Evolutionary conservation across 495 filamentous ascomycete species (phyloP).

Genomic region (Talaromyces liani): DNA sequence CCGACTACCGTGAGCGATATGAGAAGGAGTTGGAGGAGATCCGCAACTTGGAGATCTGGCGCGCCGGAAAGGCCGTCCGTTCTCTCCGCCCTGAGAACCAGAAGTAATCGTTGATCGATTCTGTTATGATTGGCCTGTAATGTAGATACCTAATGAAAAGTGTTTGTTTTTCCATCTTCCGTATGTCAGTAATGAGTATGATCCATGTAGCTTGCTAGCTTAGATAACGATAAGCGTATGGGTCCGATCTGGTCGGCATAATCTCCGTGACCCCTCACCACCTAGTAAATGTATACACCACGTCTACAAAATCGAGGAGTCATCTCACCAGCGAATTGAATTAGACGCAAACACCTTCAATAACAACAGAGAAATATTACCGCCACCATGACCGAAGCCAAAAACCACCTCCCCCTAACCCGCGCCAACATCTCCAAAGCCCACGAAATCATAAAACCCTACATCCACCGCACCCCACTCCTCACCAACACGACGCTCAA

Average conservation of each 20-base stretch:
- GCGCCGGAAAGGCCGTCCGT: constrained; percentile 93
- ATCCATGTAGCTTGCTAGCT: background rate
- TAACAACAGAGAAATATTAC: background rate
- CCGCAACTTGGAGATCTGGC: constrained; percentile 95
- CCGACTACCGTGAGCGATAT: constrained; percentile 92
- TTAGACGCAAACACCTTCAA: background rate
- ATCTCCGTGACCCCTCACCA: background rate
- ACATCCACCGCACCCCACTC: constrained; percentile 80
- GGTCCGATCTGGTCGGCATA: background rate
- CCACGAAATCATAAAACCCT: constrained; percentile 59
- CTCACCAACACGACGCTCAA: constrained; percentile 70
- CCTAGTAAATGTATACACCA: too few species aligned
- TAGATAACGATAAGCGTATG: background rate
- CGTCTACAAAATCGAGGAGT: background rate
- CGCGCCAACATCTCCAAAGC: constrained; percentile 62
- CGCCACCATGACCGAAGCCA: constrained; percentile 7
- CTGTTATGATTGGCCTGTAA: constrained; percentile 6
- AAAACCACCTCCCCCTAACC: constrained; percentile 45
- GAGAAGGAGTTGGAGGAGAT: constrained; percentile 97
- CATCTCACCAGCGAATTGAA: background rate
- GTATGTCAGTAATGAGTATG: background rate
- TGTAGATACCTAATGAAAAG: constrained; percentile 14
- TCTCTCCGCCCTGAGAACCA: constrained; percentile 90
- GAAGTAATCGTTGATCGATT: constrained; percentile 48
- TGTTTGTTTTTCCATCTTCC: background rate